Conservation (phyloP, 164 flowering plant species). For the Vitis riparia region DNA sequence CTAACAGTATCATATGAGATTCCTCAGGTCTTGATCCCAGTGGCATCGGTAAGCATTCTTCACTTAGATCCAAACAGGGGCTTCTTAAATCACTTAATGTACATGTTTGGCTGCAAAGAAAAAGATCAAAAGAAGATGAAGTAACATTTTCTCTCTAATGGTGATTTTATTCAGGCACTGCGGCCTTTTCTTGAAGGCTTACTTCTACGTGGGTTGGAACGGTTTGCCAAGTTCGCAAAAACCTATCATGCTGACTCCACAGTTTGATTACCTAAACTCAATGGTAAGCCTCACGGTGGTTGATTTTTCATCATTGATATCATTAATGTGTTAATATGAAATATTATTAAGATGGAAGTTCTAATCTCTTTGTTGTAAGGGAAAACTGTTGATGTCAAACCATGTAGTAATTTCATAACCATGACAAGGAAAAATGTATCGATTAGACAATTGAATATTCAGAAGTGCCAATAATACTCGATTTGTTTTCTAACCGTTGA, state of each 20-base stretch:
- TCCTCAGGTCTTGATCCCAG: conserved; percentile 67
- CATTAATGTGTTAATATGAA: too few species aligned
- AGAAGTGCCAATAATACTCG: too few species aligned
- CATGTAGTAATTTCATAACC: too few species aligned
- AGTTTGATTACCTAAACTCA: background rate
- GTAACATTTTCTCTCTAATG: background rate
- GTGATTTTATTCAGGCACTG: conserved; percentile 52
- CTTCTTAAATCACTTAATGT: too few species aligned
- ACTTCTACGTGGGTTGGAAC: conserved; percentile 65
- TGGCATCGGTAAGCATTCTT: conserved; percentile 72
- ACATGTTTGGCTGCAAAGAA: too few species aligned
- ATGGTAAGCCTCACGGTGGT: background rate
- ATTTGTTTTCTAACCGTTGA: too few species aligned
- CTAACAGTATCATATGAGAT: conserved; percentile 93
- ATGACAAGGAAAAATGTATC: too few species aligned
- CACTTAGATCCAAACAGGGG: too few species aligned
- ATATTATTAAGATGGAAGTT: too few species aligned
- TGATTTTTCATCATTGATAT: background rate
- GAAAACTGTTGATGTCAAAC: too few species aligned
- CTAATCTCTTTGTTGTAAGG: too few species aligned
- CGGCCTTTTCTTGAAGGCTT: conserved; percentile 72
- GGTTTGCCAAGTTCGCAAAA: conserved; percentile 63
- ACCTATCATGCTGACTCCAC: conserved; percentile 22
- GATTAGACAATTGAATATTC: too few species aligned
- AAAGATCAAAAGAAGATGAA: background rate